Evolutionary conservation across 139 green algal genomes (phyloP), one percentile per base, ranked within the genome.

Genomic region (Zygnema circumcarinatum): DNA sequence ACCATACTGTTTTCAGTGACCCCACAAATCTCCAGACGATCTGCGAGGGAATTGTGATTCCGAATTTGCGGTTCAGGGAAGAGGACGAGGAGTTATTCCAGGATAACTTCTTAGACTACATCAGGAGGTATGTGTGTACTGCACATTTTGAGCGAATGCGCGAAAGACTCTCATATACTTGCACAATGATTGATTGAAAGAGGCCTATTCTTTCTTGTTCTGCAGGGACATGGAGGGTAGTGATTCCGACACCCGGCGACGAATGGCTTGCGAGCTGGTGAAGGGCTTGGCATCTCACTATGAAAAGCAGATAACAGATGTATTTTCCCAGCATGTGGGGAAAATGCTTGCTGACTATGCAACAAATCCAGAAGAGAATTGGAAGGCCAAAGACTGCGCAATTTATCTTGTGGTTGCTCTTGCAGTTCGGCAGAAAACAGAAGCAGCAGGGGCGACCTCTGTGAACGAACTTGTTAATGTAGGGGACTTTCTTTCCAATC

Each of bases 51-150:
- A 87, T 92, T 29, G 83, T 92, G 21, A 32, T 92, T 88, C 67
- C 88, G 21, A 90, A 87, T 33, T 79, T 95, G 81, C 83, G 91
- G 33, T 68, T 95, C 32, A 84, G 93, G 21, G 90, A 92, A 22
- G 90, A 95, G 41, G 93, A 97, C 75, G 93, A 97, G 87, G 96
- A 99, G 93, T 87, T 97, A 53, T 99, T 99, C 92, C 95, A 98
- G 56, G 95, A 96, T 84, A 98, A 99, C 91, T 95, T 90, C 74
- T 90, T 98, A 0, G 97, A 99, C 88, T 99, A 98, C 89, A 96
- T 99, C 33, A 76, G 89, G 0, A 74, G 83, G 83, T 88, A 39
- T 22, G 69, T 2, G 52, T 72, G 40, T 11, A 74, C 62, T 29
- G 21, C 72, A 20, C n/a, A n/a, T n/a, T n/a, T n/a, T n/a, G n/a